phyloP scores from a whole-genome alignment of 495 filamentous ascomycete genomes.

The Penicillium ochrochloron region DNA sequence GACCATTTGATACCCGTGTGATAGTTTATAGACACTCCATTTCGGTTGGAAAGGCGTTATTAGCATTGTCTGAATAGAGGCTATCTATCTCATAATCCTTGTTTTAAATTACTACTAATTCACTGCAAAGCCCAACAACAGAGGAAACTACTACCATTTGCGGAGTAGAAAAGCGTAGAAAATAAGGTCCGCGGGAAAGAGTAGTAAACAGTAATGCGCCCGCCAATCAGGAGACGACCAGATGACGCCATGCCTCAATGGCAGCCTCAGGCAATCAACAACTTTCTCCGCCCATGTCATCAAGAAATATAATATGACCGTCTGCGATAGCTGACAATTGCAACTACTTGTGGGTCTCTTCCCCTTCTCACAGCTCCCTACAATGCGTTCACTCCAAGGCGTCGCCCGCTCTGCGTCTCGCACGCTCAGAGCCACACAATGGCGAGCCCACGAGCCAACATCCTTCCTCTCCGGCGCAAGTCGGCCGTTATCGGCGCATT shows the following conservation, averaged over 20 bases:
- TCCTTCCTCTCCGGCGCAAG: conserved; percentile 21
- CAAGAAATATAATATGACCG: conserved; percentile 21
- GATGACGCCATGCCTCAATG: conserved; percentile 24
- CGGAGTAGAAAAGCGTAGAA: not conserved
- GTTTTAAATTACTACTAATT: not conserved
- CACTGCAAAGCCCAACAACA: not conserved
- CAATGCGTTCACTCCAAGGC: conserved; percentile 36
- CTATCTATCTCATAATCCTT: not conserved
- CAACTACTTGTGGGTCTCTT: conserved; percentile 6
- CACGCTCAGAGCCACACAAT: conserved; percentile 21
- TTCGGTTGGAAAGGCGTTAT: not conserved
- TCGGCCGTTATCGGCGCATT: conserved; percentile 32
- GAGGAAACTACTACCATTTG: not conserved
- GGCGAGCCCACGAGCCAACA: conserved; percentile 23
- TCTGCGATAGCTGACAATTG: conserved; percentile 10
- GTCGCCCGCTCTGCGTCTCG: conserved; percentile 33
- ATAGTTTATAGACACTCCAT: conserved; percentile 8
- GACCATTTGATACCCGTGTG: conserved; percentile 17
- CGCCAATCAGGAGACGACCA: conserved; percentile 18
- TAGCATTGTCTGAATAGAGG: conserved; percentile 5
- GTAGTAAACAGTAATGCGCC: no score
- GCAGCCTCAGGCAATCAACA: conserved; percentile 24
- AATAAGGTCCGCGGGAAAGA: conserved; percentile 11
- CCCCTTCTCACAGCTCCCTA: conserved; percentile 1
- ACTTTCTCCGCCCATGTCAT: conserved; percentile 26